Base-by-base conservation (phyloP, 106 monocot species). In the Dendrobium chrysotoxum region DNA sequence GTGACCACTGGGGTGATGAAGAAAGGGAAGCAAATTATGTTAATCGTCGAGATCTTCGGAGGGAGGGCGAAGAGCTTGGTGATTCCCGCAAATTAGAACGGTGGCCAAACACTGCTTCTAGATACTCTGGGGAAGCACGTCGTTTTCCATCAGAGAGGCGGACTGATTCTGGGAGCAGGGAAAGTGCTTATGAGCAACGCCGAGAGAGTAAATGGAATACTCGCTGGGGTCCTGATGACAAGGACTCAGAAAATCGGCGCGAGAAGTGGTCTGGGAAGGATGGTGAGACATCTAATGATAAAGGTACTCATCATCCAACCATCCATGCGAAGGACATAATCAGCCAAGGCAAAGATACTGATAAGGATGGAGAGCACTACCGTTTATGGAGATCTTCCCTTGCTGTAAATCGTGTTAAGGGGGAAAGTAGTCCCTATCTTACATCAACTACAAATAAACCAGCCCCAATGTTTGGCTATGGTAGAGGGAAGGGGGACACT, bases 131-230 rank as follows among this genome's bases (percentile, higher is more conserved):
- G 21, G 95, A 95, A 75, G 79, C 79, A 57, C 87, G 87, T n/a
- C 89, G 89, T 41, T 81, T 58, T 66, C 75, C 88, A 74, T 45
- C 87, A 75, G 92, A 92, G 7, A 80, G 86, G 61, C 84, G 93
- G 92, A 82, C 46, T 86, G 91, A 93, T 78, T 84, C 86, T 53
- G 81, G 57, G 75, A 88, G 83, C 42, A 80, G 83, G 78, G 95
- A 92, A 26, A 80, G 72, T 66, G 88, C 77, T 61, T 82, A 83
- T 86, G 95, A 95, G 64, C 92, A 86, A 55, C 89, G 91, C 26
- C 92, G 93, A 81, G 98, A 95, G 78, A 91, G 86, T 88, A 99
- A 99, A 82, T 99, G 99, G 99, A 95, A 91, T 78, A 85, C 82
- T 13, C 91, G 99, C 31, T 95, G 98, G 98, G 95, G 98, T 5